Conservation (phyloP, 2,329 filamentous ascomycete genomes). For the Ceratocystis cubensis region DNA sequence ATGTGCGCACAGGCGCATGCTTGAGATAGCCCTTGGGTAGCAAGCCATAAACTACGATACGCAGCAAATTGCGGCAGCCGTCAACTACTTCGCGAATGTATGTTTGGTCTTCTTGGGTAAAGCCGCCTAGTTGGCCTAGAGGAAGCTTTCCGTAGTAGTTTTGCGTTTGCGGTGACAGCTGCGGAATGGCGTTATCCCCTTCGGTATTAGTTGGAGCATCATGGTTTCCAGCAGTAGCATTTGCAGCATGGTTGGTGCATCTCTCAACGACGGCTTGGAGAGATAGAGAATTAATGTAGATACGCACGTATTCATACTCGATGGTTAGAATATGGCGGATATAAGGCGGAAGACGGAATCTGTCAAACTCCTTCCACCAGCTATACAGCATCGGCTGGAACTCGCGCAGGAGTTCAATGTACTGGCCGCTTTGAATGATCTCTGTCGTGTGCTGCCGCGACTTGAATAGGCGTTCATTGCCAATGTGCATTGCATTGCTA, state of each 20-base stretch:
- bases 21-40: slow-evolving; percentile 64
- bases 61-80: slow-evolving; percentile 62
- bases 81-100: slow-evolving; percentile 67
- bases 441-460: slow-evolving; percentile 79
- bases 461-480: slow-evolving; percentile 77
- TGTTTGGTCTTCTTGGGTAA: slow-evolving; percentile 54
- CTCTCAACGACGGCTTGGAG: slow-evolving; percentile 90
- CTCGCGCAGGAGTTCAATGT: slow-evolving; percentile 66
- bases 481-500: slow-evolving; percentile 80
- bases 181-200: slow-evolving; percentile 28
- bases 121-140: slow-evolving; percentile 50
- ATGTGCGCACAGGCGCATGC: slow-evolving; percentile 70
- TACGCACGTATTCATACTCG: slow-evolving; percentile 88
- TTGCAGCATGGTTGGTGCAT: slow-evolving; percentile 62
- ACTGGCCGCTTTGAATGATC: slow-evolving; percentile 74
- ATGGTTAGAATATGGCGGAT: slow-evolving; percentile 72
- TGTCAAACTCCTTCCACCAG: slow-evolving; percentile 74
- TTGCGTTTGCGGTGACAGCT: slow-evolving; percentile 50
- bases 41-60: slow-evolving; percentile 63
- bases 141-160: slow-evolving; percentile 53
- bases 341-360: slow-evolving; percentile 54
- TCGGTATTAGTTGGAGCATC: slow-evolving; percentile 28
- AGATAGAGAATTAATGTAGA: slow-evolving; percentile 89
- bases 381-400: slow-evolving; percentile 66
- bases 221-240: slow-evolving; percentile 26